Evolutionary conservation across 306 rosid genomes (phyloP), one percentile per base, ranked within the genome.

Genomic region (Prunus davidiana): DNA sequence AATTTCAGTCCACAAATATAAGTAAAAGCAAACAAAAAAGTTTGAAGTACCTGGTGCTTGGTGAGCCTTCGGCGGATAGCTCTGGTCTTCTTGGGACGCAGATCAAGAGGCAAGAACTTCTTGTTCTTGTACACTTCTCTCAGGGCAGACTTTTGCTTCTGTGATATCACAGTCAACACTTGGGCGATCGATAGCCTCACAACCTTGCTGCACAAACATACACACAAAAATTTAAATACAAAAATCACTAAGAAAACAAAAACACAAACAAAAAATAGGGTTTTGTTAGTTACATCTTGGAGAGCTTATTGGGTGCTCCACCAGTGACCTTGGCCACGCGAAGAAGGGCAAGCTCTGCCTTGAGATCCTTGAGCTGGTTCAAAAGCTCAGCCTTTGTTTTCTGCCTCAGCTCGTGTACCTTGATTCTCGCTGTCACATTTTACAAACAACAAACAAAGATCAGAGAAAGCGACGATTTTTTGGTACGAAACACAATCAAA

Each of bases 261-360:
- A 58, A 38, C 63, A 46, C 62, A 41, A 60, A 20, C 64, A 76
- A 76, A 47, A 8, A 66, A 12, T 24, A 15, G n/a, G 69, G 58
- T 25, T 62, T 18, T 3, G 5, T 20, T 10, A 9, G 54, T 10
- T 81, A 95, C 99, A 95, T 95, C 88, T 95, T 95, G 83, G 99
- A 92, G 70, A 92, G 99, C 91, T 92, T 95, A 91, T 95, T 95
- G 79, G 99, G 91, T 6, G 98, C 98, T 51, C 98, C 99, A 1
- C 98, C 97, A 12, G 99, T 95, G 88, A 92, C 99, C 91, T 95
- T 95, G 25, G 99, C 96, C 1, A 95, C 99, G 22, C 97, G 99
- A 65, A 95, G 99, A 74, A 90, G 85, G 5, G 97, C 86, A 64
- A 95, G 96, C 81, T 92, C 99, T 0, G 99, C 98, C 86, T 92